These are phyloP conservation scores for Sarocladium brachiariae DNA, from an alignment of 2,329 filamentous ascomycete genomes.

Conservation along the genomic window DNA sequence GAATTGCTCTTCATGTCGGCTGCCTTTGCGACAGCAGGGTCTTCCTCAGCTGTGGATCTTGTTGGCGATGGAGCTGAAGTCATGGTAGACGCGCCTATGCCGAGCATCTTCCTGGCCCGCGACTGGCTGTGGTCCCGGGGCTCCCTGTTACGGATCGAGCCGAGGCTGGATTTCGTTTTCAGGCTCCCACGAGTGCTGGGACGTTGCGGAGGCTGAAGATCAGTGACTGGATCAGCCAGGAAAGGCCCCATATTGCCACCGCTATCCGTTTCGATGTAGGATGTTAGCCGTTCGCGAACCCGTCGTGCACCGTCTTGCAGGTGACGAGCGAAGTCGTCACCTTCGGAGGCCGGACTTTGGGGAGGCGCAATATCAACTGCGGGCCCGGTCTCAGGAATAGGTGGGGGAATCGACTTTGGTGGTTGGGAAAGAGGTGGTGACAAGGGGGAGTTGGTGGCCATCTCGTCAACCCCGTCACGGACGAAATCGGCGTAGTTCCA, in stretches of 20 bases:
- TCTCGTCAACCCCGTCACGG: constrained; percentile 11
- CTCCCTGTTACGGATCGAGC: constrained; percentile 48
- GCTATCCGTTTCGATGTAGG: constrained; percentile 57
- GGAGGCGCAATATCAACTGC: not conserved
- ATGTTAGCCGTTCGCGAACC: constrained; percentile 67
- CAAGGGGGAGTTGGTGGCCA: not conserved
- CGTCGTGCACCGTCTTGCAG: constrained; percentile 63
- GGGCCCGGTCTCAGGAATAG: not conserved
- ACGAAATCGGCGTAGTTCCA: constrained; percentile 33
- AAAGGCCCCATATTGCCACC: constrained; percentile 33
- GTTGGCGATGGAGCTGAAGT: constrained; percentile 31
- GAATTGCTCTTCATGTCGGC: not conserved
- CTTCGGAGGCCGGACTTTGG: constrained; percentile 19
- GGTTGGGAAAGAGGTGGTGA: not conserved
- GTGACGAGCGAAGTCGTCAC: constrained; percentile 66
- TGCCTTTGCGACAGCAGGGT: not conserved
- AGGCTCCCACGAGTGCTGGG: constrained; percentile 58
- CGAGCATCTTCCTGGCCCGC: constrained; percentile 57
- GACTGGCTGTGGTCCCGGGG: constrained; percentile 32
- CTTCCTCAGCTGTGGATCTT: not conserved
- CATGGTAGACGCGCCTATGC: constrained; percentile 40
- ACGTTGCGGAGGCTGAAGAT: constrained; percentile 23
- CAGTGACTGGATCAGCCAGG: constrained; percentile 30
- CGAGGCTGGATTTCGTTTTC: constrained; percentile 59
- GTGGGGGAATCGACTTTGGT: not conserved